Evolutionary conservation across 306 rosid species (phyloP).

Genomic region (Heteromeles arbutifolia): DNA sequence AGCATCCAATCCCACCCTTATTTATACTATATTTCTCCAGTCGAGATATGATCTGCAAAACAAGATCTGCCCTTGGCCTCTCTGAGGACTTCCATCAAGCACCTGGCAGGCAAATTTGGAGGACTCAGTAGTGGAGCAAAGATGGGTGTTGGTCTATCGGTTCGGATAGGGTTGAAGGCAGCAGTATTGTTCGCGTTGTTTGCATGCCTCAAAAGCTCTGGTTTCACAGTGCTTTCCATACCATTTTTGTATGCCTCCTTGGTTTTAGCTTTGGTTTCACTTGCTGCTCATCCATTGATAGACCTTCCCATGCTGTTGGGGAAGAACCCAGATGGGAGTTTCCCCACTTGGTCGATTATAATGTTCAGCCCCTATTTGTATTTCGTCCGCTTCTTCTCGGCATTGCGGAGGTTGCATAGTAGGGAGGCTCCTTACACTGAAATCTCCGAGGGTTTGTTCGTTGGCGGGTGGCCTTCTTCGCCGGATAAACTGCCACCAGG

Average conservation of each 20-base stretch:
- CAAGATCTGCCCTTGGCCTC: not conserved
- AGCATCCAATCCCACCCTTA: too few relatives aligned
- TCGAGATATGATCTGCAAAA: too few relatives aligned
- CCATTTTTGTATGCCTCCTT: constrained; percentile 68
- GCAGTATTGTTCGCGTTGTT: constrained; percentile 29
- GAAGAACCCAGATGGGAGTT: constrained; percentile 61
- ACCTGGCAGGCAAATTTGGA: not conserved
- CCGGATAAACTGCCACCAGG: constrained; percentile 70
- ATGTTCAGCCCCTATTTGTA: constrained; percentile 73
- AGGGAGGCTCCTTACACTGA: constrained; percentile 53
- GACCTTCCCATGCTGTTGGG: constrained; percentile 75
- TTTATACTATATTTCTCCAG: too few relatives aligned
- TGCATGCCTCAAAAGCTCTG: constrained; percentile 36
- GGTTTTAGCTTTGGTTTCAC: constrained; percentile 45
- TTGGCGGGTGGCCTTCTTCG: constrained; percentile 87
- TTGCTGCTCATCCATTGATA: constrained; percentile 65
- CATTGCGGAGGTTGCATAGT: constrained; percentile 47
- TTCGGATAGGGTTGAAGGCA: constrained; percentile 56
- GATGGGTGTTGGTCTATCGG: constrained; percentile 72
- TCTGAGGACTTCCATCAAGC: not conserved
- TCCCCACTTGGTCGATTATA: constrained; percentile 50
- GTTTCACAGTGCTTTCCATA: constrained; percentile 36
- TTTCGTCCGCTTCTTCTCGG: constrained; percentile 60
- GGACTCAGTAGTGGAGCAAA: not conserved
- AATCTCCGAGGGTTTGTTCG: constrained; percentile 60